Evolutionary conservation across 192 early-diverging fungal species (phyloP), one percentile per base, ranked within the genome.

Genomic region (Linnemannia exigua): DNA sequence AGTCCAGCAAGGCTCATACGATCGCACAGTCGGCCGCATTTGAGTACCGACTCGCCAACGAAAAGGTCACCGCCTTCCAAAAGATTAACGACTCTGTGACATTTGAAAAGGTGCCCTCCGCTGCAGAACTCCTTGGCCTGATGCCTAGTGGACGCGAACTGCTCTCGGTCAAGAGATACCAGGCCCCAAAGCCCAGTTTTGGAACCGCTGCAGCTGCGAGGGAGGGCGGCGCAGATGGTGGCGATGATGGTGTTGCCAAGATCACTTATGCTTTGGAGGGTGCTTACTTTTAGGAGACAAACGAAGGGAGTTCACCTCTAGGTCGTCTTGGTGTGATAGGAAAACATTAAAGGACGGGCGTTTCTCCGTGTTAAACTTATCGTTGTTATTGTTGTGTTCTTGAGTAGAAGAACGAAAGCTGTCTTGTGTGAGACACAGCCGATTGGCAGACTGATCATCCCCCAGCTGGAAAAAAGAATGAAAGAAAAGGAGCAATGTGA

Each of bases 1-100:
- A 91, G 38, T 87, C 89, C 1, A 87, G 87, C 31, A 87, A 90
- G 38, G 78, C 90, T 8, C 67, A 80, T 11, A 87, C 87, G 11
- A 79, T 93, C 66, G 84, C 90, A 15, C 70, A 82, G 17, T 75
- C 87, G 12, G 91, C 92, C 7, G 51, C 85, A 16, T 83, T 89
- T 63, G 92, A 93, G 74, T 88, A 90, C 63, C 82, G 86, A 22
- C 70, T 81, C 44, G 89, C 90, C 17, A 87, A 78, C 51, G 91
- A 90, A 52, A 79, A 89, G 17, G 82, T 87, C 22, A 44, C 72
- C 4, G 86, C 81, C 12, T 91, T 88, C 46, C 79, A 83, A 22
- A 89, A 87, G 77, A 87, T 90, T 31, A 93, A 93, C 67, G 83
- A 93, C 72, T 90, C 90, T n/a, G 92, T 93, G 63, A 88, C 92